Evolutionary conservation across 225 moss, liverwort and hornwort genomes (phyloP).

Genomic region (Rhytidiadelphus loreus): DNA sequence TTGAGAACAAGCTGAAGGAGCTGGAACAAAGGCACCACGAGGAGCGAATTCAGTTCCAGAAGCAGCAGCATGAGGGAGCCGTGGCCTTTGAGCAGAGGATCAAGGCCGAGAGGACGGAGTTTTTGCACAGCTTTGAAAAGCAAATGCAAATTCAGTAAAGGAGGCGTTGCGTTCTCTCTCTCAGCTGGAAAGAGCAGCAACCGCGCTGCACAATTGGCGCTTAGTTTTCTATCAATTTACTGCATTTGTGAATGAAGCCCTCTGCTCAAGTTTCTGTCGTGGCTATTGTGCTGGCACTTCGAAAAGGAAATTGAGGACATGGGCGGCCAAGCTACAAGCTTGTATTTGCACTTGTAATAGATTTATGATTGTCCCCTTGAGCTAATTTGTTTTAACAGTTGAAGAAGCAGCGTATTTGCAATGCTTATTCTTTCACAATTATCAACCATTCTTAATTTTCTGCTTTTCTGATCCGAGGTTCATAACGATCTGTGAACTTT

Average conservation of each 20-base stretch:
- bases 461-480: background rate
- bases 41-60: slow-evolving; percentile 36
- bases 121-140: slow-evolving; percentile 33
- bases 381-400: background rate
- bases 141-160: slow-evolving; percentile 18
- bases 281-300: background rate
- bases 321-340: background rate
- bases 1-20: slow-evolving; percentile 36
- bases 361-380: background rate
- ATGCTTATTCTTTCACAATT: background rate
- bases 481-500: background rate
- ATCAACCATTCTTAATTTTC: background rate
- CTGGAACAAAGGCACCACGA: slow-evolving; percentile 50
- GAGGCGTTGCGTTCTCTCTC: background rate
- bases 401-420: background rate
- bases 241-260: background rate
- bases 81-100: slow-evolving; percentile 44
- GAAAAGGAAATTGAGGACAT: background rate
- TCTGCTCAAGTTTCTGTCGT: background rate
- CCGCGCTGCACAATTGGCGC: background rate
- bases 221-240: background rate
- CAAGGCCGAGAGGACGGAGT: slow-evolving; percentile 23
- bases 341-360: background rate
- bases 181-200: background rate
- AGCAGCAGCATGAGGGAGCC: slow-evolving; percentile 38